Base-by-base conservation (phyloP, 2,329 filamentous ascomycete species). In the Verticillium tricorpus region DNA sequence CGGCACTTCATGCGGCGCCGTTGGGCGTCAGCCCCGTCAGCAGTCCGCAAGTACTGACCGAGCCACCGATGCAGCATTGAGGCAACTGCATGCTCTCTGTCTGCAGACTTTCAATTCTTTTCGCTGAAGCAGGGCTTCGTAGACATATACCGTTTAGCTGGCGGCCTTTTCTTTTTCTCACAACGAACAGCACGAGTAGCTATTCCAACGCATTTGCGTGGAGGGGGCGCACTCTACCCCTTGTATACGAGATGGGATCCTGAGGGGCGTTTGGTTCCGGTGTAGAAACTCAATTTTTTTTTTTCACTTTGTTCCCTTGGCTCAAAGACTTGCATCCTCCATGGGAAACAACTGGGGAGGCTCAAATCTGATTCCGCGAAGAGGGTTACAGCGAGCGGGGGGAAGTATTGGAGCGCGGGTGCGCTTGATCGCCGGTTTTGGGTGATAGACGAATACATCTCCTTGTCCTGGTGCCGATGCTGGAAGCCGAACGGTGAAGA, bases 1-100 rank as follows among this genome's bases (percentile, higher is more conserved):
- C 95, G 17, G 93, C 95, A 3, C 77, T 98, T 65, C 95, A 98
- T 73, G 89, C 92, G 5, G 94, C 91, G 28, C 92, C 93, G 1
- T 77, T 98, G 55, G 91, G 97, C 73, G 85, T 93, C 60, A 85
- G 83, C 66, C 83, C 85, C 1, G 64, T 77, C 22, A 69, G 71
- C n/a, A 83, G 79, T 60, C 79, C 80, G 4, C 37, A 69, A 12
- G 56, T 58, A 8, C 60, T 40, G 37, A 19, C 61, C 5, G 37
- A 40, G 9, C 22, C 35, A 55, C 35, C 34, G 32, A n/a, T 52
- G 56, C 45, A 57, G 25, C 62, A 59, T 14, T 32, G 17, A 56
- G 14, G 34, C 56, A n/a, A 19, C 39, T 31, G 55, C 28, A 28
- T n/a, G 56, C 7, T 28, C 67, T 67, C 70, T 68, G 68, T 67